phyloP scores from a whole-genome alignment of 2,329 filamentous ascomycete species.

The Daldinia eschscholtzii region DNA sequence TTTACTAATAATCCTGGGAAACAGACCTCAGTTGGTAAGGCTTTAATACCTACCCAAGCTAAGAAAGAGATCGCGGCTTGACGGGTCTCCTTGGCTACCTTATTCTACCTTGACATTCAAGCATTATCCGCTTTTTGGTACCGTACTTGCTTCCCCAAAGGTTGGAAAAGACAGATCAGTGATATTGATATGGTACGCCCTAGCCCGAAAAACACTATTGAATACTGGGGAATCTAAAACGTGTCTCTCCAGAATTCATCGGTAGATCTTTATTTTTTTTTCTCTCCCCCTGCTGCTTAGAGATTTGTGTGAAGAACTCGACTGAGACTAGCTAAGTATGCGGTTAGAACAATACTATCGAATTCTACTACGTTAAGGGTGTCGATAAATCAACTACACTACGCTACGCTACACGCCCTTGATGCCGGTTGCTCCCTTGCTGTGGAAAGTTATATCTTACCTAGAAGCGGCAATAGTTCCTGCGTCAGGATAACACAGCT shows the following conservation, averaged over 20 bases:
- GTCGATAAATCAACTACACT: background rate
- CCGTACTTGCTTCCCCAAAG: background rate
- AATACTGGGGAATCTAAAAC: constrained; percentile 7
- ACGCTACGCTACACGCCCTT: background rate
- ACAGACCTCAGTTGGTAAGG: constrained; percentile 2
- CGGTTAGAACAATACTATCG: background rate
- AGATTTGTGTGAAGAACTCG: background rate
- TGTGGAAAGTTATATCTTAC: background rate
- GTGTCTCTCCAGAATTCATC: background rate
- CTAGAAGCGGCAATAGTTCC: constrained; percentile 4
- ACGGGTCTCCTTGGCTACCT: background rate
- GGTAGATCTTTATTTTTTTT: background rate
- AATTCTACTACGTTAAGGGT: background rate
- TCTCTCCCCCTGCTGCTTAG: background rate
- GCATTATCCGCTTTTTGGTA: constrained; percentile 6
- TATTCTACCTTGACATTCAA: background rate
- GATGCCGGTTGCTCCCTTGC: background rate
- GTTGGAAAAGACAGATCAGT: background rate
- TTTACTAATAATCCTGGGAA: constrained; percentile 7
- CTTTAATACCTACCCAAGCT: constrained; percentile 1
- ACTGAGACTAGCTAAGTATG: background rate
- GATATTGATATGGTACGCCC: background rate
- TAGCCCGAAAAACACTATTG: background rate
- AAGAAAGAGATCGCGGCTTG: constrained; percentile 4
- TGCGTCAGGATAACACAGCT: constrained; percentile 2